These are phyloP conservation scores for Artemisia tridentata DNA, from an alignment of 129 eudicot species.

Conservation along the genomic window DNA sequence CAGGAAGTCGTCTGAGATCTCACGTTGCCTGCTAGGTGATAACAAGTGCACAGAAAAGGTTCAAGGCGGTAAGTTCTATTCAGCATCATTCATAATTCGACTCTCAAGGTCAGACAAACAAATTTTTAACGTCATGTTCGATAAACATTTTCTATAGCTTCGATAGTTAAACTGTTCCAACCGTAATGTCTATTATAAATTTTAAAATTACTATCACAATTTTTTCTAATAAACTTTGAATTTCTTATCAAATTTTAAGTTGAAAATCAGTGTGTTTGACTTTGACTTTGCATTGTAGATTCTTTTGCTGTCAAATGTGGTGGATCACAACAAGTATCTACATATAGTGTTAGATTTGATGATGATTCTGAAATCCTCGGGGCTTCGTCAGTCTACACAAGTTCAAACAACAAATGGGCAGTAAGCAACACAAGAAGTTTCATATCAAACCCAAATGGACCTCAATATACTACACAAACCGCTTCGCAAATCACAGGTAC, in stretches of 20 bases:
- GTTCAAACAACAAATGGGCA: slow-evolving; percentile 47
- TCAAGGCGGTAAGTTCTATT: no score
- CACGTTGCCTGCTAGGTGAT: no score
- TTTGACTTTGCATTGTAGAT: slow-evolving; percentile 36
- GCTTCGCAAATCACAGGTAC: slow-evolving; percentile 57
- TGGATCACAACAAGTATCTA: slow-evolving; percentile 45
- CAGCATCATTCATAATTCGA: no score
- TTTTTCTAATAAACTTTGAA: no score
- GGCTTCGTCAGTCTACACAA: slow-evolving; percentile 56
- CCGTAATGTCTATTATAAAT: no score
- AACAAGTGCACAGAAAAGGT: no score
- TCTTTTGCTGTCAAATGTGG: slow-evolving; percentile 70
- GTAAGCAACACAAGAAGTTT: slow-evolving; percentile 62
- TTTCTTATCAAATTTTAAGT: background rate
- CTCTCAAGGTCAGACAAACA: no score
- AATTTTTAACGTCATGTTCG: no score
- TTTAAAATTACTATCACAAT: no score
- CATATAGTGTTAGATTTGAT: slow-evolving; percentile 41
- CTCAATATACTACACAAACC: slow-evolving; percentile 38
- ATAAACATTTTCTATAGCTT: no score
- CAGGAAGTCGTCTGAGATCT: no score
- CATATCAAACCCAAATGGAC: slow-evolving; percentile 67
- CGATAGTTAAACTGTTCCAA: no score
- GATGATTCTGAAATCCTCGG: slow-evolving; percentile 65
- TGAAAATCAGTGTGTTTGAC: slow-evolving; percentile 10